A percentile compares a stretch with the other conserved stretches of the same genome.
phyloP scores from a whole-genome alignment of 257 asterid species.

The Nicotiana knightiana region DNA sequence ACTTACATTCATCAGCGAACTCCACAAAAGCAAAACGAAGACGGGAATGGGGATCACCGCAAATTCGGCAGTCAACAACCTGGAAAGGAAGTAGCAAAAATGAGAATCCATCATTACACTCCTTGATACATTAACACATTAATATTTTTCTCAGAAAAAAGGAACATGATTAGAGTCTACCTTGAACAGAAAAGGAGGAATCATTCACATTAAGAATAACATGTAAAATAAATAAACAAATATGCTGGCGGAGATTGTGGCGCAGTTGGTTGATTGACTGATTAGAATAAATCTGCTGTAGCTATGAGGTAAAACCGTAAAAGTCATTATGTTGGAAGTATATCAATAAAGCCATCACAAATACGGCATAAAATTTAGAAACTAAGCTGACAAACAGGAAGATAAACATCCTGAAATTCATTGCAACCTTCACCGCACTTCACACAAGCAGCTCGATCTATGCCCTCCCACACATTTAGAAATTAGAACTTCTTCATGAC shows the following conservation, averaged over 20 bases:
- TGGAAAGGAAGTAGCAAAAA: conserved; percentile 22
- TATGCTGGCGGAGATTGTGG: not conserved
- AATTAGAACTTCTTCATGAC: not conserved
- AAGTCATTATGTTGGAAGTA: not conserved
- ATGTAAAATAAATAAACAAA: not conserved
- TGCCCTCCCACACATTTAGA: not conserved
- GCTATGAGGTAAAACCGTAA: not conserved
- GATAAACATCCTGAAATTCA: not conserved
- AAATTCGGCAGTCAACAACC: conserved; percentile 97
- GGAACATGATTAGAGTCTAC: not conserved
- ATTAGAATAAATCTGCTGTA: not conserved
- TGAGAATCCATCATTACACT: not conserved
- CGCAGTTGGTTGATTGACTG: not conserved
- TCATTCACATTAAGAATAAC: not conserved
- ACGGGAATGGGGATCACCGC: conserved; percentile 98
- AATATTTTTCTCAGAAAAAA: not conserved
- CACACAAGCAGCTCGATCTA: not conserved
- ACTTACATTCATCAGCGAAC: conserved; percentile 84
- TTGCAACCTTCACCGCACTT: not conserved
- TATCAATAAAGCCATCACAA: not conserved
- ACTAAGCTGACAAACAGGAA: not conserved
- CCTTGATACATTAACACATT: not conserved
- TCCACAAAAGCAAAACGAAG: conserved; percentile 98
- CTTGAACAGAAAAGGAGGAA: not conserved
- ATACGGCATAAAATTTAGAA: not conserved